phyloP scores from a whole-genome alignment of 192 early-diverging fungal species.

The Coemansia sp. region DNA sequence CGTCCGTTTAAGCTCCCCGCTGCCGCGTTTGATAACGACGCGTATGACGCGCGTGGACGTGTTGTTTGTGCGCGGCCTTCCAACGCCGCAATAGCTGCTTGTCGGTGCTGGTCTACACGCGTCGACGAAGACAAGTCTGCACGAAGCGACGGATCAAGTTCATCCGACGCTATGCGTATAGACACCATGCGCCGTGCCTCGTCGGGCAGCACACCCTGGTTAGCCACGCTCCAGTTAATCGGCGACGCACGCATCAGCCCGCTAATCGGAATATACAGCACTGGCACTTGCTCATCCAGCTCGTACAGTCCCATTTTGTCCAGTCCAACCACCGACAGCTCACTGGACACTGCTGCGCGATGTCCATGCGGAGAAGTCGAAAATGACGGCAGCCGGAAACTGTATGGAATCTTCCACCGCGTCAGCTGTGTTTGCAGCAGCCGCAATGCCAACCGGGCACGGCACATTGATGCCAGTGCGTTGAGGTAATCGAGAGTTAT shows the following conservation, averaged over 20 bases:
- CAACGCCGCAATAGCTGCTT: slow-evolving; percentile 36
- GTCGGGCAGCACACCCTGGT: slow-evolving; percentile 38
- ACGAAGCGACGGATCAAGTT: slow-evolving; percentile 45
- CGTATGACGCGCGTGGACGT: neutral
- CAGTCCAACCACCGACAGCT: slow-evolving; percentile 49
- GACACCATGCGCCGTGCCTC: slow-evolving; percentile 53
- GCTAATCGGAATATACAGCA: slow-evolving; percentile 41
- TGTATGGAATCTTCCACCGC: slow-evolving; percentile 43
- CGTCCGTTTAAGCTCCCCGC: slow-evolving; percentile 12
- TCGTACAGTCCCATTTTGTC: slow-evolving; percentile 51
- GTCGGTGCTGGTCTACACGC: slow-evolving; percentile 40
- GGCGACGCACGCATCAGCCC: slow-evolving; percentile 52
- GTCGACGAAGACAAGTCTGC: slow-evolving; percentile 41
- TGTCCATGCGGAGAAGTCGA: slow-evolving; percentile 53
- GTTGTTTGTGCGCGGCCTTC: slow-evolving; percentile 7
- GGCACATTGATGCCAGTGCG: slow-evolving; percentile 42
- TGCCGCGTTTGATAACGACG: slow-evolving; percentile 15
- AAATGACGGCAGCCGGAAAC: slow-evolving; percentile 50
- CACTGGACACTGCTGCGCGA: slow-evolving; percentile 47
- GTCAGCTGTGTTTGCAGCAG: slow-evolving; percentile 49
- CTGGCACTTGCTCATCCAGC: slow-evolving; percentile 53
- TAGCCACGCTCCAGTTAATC: slow-evolving; percentile 51
- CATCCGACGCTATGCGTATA: slow-evolving; percentile 49
- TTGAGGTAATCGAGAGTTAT: slow-evolving; percentile 53
- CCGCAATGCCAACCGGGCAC: slow-evolving; percentile 47